Evolutionary conservation across 768 basidiomycete genomes (phyloP).

Genomic region (Phylloporus rhodoxanthus): DNA sequence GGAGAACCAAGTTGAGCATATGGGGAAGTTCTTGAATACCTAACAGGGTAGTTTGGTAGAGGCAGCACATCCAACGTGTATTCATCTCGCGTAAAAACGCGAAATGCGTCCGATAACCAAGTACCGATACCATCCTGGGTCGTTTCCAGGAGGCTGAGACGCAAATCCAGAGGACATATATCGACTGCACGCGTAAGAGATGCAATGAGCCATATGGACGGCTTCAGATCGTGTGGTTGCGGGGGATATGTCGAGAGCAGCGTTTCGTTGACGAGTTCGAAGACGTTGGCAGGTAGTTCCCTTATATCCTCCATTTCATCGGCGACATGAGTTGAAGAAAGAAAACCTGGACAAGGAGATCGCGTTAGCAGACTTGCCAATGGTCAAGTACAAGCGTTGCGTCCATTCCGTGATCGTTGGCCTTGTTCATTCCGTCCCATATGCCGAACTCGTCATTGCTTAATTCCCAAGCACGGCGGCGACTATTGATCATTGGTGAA

Average conservation of each 20-base stretch:
- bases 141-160: constrained; percentile 40
- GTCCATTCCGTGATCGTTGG: constrained; percentile 57
- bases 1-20: constrained; percentile 37
- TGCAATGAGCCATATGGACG: constrained; percentile 57
- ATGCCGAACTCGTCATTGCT: constrained; percentile 45
- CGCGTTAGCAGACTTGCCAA: constrained; percentile 44
- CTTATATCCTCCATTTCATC: constrained; percentile 52
- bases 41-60: constrained; percentile 53
- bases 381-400: constrained; percentile 47
- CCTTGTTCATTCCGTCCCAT: constrained; percentile 59
- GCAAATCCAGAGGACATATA: constrained; percentile 45
- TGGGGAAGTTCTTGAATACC: constrained; percentile 44
- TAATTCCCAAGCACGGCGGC: constrained; percentile 46
- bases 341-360: constrained; percentile 35
- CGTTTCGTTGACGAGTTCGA: constrained; percentile 57
- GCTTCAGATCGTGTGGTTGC: constrained; percentile 44
- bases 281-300: constrained; percentile 46
- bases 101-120: constrained; percentile 62
- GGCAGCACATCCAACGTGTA: constrained; percentile 56
- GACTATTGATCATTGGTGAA: constrained; percentile 24
- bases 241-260: constrained; percentile 65
- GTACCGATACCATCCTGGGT: constrained; percentile 49
- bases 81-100: constrained; percentile 46
- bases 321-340: constrained; percentile 47
- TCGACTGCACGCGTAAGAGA: constrained; percentile 52